phyloP scores from a whole-genome alignment of 176 grass and related monocot species.

The Oryza glaberrima region DNA sequence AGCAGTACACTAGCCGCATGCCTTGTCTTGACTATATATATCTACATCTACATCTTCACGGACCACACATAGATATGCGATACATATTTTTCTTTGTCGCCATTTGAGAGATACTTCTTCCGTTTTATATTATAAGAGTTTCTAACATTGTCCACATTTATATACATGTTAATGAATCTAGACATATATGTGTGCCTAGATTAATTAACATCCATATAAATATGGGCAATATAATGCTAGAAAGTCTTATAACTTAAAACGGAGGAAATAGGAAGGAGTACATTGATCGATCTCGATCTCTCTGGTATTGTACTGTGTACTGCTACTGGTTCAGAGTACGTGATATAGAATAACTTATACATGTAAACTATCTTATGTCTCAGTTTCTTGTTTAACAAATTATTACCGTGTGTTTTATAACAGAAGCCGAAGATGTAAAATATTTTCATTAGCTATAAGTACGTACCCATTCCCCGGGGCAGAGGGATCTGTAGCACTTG shows the following conservation, averaged over 20 bases:
- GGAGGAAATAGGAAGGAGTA: neutral
- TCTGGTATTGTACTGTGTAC: neutral
- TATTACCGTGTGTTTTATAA: too few relatives aligned
- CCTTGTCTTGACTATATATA: constrained; percentile 1
- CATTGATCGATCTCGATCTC: neutral
- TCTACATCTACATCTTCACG: neutral
- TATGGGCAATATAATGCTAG: too few relatives aligned
- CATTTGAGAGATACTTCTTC: neutral
- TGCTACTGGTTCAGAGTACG: neutral
- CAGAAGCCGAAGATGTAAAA: too few relatives aligned
- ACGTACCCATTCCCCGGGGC: neutral
- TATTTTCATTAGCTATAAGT: too few relatives aligned
- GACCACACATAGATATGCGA: neutral
- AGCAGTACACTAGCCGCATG: neutral
- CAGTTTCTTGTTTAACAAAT: too few relatives aligned
- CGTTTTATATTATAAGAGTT: too few relatives aligned
- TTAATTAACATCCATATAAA: too few relatives aligned
- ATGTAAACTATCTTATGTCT: too few relatives aligned
- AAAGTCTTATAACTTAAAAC: too few relatives aligned
- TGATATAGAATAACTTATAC: neutral
- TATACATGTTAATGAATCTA: too few relatives aligned
- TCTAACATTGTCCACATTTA: too few relatives aligned
- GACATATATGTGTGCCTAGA: too few relatives aligned
- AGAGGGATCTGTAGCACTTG: neutral
- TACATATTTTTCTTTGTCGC: neutral